These are phyloP conservation scores for Amylostereum areolatum DNA, from an alignment of 1,284 basidiomycete species.

Conservation along the genomic window DNA sequence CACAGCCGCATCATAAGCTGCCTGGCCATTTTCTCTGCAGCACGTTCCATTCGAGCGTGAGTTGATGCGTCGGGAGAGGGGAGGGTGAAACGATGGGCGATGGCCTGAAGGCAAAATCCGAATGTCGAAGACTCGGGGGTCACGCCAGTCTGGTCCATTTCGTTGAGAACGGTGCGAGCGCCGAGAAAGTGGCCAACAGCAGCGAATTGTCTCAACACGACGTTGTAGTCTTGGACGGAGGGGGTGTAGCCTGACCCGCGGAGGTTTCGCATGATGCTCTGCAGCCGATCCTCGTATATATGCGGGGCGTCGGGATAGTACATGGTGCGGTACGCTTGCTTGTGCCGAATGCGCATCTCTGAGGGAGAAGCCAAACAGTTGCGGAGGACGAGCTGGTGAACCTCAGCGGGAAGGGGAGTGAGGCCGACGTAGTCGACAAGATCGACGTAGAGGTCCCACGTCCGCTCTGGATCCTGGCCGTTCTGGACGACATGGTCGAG, in stretches of 20 bases:
- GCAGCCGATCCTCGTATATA: slow-evolving; percentile 55
- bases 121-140: slow-evolving; percentile 49
- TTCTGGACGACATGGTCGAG: slow-evolving; percentile 24
- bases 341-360: slow-evolving; percentile 37
- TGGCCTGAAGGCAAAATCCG: slow-evolving; percentile 56
- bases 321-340: slow-evolving; percentile 29
- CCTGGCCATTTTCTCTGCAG: slow-evolving; percentile 29
- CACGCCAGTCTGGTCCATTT: slow-evolving; percentile 41
- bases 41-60: background rate
- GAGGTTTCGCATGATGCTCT: slow-evolving; percentile 62
- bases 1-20: slow-evolving; percentile 56
- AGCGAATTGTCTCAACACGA: slow-evolving; percentile 66
- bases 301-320: slow-evolving; percentile 33
- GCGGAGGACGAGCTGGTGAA: slow-evolving; percentile 64
- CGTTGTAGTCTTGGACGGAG: slow-evolving; percentile 62
- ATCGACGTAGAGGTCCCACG: slow-evolving; percentile 59
- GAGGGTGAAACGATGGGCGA: slow-evolving; percentile 58
- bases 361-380: slow-evolving; percentile 46
- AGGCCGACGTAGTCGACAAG: slow-evolving; percentile 41
- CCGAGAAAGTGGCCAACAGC: slow-evolving; percentile 61
- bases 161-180: slow-evolving; percentile 51
- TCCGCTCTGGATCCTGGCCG: slow-evolving; percentile 33
- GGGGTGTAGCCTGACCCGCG: slow-evolving; percentile 45
- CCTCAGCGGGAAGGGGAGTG: slow-evolving; percentile 47
- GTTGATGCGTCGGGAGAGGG: slow-evolving; percentile 26